Percentiles rank a stretch among this genome's conserved stretches.
These are phyloP conservation scores for Annulohypoxylon bovei DNA, from an alignment of 495 filamentous ascomycete genomes.

Conservation along the genomic window DNA sequence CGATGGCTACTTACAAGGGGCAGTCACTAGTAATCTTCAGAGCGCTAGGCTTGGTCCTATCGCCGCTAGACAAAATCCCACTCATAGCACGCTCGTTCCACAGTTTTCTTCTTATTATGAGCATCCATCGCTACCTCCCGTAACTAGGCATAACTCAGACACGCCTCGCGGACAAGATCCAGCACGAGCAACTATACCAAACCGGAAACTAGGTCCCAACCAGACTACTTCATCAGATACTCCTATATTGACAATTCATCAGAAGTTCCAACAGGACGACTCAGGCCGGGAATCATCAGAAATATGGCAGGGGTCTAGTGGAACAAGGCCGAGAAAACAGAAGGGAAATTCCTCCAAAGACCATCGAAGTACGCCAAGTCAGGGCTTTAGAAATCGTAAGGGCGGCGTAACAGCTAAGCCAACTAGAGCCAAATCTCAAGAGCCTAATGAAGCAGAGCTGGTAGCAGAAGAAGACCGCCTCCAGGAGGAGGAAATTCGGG, in stretches of 20 bases:
- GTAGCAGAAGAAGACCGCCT: constrained; percentile 43
- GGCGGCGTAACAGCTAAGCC: constrained; percentile 19
- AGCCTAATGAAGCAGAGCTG: constrained; percentile 24
- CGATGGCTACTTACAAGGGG: constrained; percentile 10
- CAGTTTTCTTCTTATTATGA: constrained; percentile 1
- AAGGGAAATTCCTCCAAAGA: constrained; percentile 9
- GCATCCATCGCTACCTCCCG: neutral
- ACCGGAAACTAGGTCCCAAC: neutral
- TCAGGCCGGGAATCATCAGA: constrained; percentile 8
- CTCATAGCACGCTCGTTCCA: neutral
- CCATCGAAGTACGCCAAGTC: constrained; percentile 10
- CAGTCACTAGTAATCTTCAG: neutral
- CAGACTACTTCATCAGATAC: neutral
- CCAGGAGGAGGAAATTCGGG: constrained; percentile 42
- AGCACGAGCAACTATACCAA: neutral
- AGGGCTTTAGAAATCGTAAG: constrained; percentile 46
- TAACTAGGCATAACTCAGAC: neutral
- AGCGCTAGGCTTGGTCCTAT: neutral
- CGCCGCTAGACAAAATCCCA: neutral
- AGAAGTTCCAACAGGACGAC: constrained; percentile 1
- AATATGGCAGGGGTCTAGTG: neutral
- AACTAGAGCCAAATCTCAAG: constrained; percentile 35
- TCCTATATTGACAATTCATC: neutral
- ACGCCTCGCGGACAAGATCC: neutral
- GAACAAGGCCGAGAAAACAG: constrained; percentile 6